Evolutionary conservation across 148 eudicot species (phyloP).

Genomic region (Hydrangea macrophylla): DNA sequence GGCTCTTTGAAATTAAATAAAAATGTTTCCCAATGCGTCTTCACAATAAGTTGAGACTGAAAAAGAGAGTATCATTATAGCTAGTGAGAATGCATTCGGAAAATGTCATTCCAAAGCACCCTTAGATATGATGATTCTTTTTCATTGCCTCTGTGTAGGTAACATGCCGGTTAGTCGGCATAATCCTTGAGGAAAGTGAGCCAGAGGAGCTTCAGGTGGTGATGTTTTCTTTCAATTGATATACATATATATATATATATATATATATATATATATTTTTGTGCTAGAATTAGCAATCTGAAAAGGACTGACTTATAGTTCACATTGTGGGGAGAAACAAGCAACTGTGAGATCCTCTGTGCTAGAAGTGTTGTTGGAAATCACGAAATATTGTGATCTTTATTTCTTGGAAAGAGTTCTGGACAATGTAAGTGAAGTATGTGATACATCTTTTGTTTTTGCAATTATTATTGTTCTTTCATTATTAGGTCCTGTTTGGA

Average conservation of each 20-base stretch:
- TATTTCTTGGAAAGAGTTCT: slow-evolving; percentile 94
- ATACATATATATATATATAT: too few relatives aligned
- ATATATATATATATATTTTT: too few relatives aligned
- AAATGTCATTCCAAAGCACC: too few relatives aligned
- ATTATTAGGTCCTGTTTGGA: too few relatives aligned
- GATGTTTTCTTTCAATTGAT: slow-evolving; percentile 2
- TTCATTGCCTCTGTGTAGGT: slow-evolving; percentile 40
- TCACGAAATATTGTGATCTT: slow-evolving; percentile 90
- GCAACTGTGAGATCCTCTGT: slow-evolving; percentile 90
- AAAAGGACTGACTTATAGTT: neutral
- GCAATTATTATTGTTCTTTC: too few relatives aligned
- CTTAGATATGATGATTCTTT: too few relatives aligned
- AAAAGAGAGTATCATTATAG: slow-evolving; percentile 77
- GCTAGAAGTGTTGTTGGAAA: slow-evolving; percentile 83
- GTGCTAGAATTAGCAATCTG: slow-evolving; percentile 1
- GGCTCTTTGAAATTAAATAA: too few relatives aligned
- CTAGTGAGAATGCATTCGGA: too few relatives aligned
- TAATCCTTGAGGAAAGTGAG: slow-evolving; percentile 84
- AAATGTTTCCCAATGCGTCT: too few relatives aligned
- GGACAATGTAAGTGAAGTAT: slow-evolving; percentile 95
- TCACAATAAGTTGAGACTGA: too few relatives aligned
- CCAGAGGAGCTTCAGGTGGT: slow-evolving; percentile 96
- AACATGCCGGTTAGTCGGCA: slow-evolving; percentile 86
- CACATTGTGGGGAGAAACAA: slow-evolving; percentile 52
- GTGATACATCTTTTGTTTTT: slow-evolving; percentile 15